These are phyloP conservation scores for Microsporum canis DNA, from an alignment of 2,329 filamentous ascomycete species.

Conservation along the genomic window DNA sequence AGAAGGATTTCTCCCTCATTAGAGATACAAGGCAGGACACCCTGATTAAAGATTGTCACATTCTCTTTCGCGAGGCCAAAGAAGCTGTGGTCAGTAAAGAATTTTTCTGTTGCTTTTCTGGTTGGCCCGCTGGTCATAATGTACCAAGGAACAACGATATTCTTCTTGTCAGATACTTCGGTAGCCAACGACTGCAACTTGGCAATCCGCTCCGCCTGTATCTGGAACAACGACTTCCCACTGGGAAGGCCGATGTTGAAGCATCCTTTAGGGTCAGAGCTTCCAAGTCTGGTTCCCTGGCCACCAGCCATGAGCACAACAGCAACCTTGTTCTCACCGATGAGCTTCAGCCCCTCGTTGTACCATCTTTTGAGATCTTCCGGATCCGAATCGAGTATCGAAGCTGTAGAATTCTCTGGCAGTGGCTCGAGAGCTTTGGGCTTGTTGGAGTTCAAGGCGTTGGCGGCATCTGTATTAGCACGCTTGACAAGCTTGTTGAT, in stretches of 20 bases:
- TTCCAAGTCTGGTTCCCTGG: conserved; percentile 87
- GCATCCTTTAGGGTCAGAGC: conserved; percentile 92
- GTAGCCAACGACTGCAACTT: conserved; percentile 74
- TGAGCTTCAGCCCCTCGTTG: conserved; percentile 53
- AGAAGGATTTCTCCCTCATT: conserved; percentile 96
- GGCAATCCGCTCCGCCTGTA: conserved; percentile 87
- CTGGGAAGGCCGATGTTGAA: conserved; percentile 92
- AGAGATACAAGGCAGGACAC: conserved; percentile 89
- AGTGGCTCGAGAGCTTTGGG: conserved; percentile 60
- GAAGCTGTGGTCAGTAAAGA: conserved; percentile 80
- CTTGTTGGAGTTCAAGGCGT: background rate
- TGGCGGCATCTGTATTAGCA: conserved; percentile 50
- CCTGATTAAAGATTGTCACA: conserved; percentile 90
- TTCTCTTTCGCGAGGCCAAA: conserved; percentile 82
- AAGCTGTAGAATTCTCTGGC: conserved; percentile 73
- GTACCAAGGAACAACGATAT: conserved; percentile 81
- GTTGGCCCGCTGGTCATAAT: conserved; percentile 99
- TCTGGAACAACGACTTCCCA: conserved; percentile 89
- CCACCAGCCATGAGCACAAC: conserved; percentile 97
- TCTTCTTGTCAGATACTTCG: conserved; percentile 51
- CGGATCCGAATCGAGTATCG: conserved; percentile 75
- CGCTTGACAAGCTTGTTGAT: conserved; percentile 84
- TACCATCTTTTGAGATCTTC: conserved; percentile 79
- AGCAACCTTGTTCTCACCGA: conserved; percentile 58
- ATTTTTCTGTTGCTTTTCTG: conserved; percentile 78